phyloP scores from a whole-genome alignment of 345 rosid genomes.

The Leavenworthia alabamica region DNA sequence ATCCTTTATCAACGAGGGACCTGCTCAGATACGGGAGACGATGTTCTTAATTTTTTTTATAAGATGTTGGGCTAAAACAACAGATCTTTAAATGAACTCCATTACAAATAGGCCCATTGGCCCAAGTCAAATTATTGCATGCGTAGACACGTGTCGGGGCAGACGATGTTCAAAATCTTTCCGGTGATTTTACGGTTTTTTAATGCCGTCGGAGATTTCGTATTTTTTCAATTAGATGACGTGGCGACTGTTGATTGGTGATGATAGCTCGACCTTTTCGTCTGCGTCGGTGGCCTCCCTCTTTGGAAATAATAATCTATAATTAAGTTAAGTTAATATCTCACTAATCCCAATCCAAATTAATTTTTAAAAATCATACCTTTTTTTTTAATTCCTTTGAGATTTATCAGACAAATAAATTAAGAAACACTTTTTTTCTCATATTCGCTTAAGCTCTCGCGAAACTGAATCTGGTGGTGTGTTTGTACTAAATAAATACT shows the following conservation, averaged over 20 bases:
- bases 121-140: no score
- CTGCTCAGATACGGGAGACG: neutral
- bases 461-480: constrained; percentile 16
- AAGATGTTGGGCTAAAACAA: no score
- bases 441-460: neutral
- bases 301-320: neutral
- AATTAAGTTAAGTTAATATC: neutral
- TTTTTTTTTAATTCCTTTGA: neutral
- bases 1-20: neutral
- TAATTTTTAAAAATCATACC: neutral
- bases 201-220: neutral
- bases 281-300: neutral
- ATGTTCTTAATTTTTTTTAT: neutral
- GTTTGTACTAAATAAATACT: neutral
- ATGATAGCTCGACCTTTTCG: neutral
- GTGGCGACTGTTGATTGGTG: neutral
- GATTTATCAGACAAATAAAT: neutral
- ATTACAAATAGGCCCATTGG: no score
- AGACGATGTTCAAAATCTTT: neutral
- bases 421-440: neutral
- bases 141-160: no score
- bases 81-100: no score
- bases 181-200: neutral
- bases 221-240: neutral
- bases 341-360: neutral